Evolutionary conservation across 78 protist genomes (phyloP).

Genomic region (Dictyostelium capitatum): DNA sequence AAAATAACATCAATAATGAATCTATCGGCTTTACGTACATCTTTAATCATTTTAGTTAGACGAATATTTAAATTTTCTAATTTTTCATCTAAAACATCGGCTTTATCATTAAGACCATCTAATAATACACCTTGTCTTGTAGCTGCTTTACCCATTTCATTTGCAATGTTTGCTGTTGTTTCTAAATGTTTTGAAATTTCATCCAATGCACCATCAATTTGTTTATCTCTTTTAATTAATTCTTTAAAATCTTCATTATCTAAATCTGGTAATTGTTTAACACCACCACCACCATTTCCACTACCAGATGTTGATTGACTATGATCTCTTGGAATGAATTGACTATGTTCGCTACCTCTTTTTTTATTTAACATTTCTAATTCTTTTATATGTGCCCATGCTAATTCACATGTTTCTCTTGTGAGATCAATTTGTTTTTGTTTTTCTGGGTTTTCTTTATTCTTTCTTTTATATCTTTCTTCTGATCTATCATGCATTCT

Average conservation of each 20-base stretch:
- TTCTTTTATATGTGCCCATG: constrained; percentile 40
- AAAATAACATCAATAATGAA: constrained; percentile 69
- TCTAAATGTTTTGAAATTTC: background rate
- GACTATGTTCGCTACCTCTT: constrained; percentile 49
- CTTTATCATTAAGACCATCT: constrained; percentile 44
- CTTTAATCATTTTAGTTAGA: constrained; percentile 62
- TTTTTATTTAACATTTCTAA: constrained; percentile 57
- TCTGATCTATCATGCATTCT: constrained; percentile 64
- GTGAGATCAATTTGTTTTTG: constrained; percentile 34
- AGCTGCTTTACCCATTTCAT: constrained; percentile 62
- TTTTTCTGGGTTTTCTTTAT: constrained; percentile 70
- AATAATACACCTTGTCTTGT: constrained; percentile 44
- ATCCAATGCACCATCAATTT: constrained; percentile 23
- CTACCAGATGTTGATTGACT: background rate
- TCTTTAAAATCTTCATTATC: constrained; percentile 76
- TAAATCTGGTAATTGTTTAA: constrained; percentile 60
- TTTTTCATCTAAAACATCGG: constrained; percentile 56
- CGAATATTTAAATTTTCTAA: constrained; percentile 66
- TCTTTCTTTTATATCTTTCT: constrained; percentile 51
- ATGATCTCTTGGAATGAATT: constrained; percentile 41
- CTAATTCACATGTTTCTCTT: constrained; percentile 49
- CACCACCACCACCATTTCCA: background rate
- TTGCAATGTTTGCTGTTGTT: constrained; percentile 39
- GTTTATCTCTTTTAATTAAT: constrained; percentile 39
- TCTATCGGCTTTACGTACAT: constrained; percentile 71